Evolutionary conservation across 352 stramenopile genomes (phyloP), one percentile per base, ranked within the genome.

Genomic region (Phytopythium kandeliae): DNA sequence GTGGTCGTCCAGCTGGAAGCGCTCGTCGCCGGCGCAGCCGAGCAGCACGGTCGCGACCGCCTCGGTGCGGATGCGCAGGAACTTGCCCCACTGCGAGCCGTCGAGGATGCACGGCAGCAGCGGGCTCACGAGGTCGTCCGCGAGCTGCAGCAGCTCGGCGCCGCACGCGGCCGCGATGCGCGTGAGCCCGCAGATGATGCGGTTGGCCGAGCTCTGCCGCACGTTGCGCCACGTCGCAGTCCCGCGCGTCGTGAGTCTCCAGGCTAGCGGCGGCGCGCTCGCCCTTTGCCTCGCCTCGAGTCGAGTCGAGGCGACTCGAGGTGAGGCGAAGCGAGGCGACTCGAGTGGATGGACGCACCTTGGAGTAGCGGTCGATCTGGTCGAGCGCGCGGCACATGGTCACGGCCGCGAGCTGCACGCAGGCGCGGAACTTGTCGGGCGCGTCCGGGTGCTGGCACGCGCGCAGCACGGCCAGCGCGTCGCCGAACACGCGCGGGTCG

Each of bases 311-410:
- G n/a, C n/a, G n/a, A n/a, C n/a, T n/a, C n/a, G n/a, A n/a, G n/a
- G n/a, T n/a, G n/a, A n/a, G n/a, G n/a, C n/a, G n/a, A n/a, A n/a
- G n/a, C n/a, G n/a, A n/a, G n/a, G n/a, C n/a, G n/a, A n/a, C n/a
- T n/a, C 28, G 28, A 31, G 4, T 4, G 28, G 4, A 9, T 31
- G 7, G 25, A 30, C 19, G 67, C 4, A 86, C 79, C 68, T 92
- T 88, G 38, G 80, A 83, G 65, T 92, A 92, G 16, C 78, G 71
- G 43, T 81, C 65, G 7, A 92, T 55, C 57, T 89, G 80, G 31
- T 63, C 66, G 15, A 84, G 59, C 5, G 80, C 78, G 28, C 72
- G 62, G 21, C 65, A 62, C 22, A 92, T 40, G 13, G 68, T 71
- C 4, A 55, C 47, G 12, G 71, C 60, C 13, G 67, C 64, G 30